Evolutionary conservation across 305 asterid genomes (phyloP).

Genomic region (Solanum hybrid): DNA sequence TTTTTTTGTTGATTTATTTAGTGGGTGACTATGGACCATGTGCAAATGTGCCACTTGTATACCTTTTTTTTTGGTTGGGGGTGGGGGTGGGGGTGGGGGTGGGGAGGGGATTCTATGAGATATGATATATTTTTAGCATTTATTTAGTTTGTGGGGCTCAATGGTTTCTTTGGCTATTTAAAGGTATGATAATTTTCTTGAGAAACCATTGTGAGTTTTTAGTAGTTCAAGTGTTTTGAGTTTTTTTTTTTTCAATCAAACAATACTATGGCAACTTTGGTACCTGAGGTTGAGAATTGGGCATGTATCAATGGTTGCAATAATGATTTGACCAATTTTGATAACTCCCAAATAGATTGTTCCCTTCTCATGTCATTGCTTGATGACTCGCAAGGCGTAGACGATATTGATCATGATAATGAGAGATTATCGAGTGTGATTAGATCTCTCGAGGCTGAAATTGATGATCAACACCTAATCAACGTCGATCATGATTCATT

Average conservation of each 20-base stretch:
- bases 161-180: background rate
- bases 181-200: background rate
- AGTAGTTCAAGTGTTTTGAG: background rate
- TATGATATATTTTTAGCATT: background rate
- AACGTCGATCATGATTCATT: background rate
- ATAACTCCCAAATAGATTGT: background rate
- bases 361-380: slow-evolving; percentile 3
- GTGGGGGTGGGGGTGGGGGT: background rate
- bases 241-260: background rate
- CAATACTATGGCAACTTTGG: slow-evolving; percentile 1
- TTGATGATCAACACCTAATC: background rate
- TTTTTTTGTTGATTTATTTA: background rate
- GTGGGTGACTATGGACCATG: background rate
- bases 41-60: background rate
- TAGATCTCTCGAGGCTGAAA: background rate
- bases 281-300: background rate
- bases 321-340: background rate
- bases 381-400: background rate
- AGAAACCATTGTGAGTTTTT: background rate
- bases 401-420: background rate
- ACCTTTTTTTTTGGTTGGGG: background rate
- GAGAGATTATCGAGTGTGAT: slow-evolving; percentile 4
- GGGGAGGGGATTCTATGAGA: background rate
- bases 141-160: background rate
- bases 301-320: background rate